These are phyloP conservation scores for Aureobasidium sp. DNA, from an alignment of 2,329 filamentous ascomycete species.

Conservation along the genomic window DNA sequence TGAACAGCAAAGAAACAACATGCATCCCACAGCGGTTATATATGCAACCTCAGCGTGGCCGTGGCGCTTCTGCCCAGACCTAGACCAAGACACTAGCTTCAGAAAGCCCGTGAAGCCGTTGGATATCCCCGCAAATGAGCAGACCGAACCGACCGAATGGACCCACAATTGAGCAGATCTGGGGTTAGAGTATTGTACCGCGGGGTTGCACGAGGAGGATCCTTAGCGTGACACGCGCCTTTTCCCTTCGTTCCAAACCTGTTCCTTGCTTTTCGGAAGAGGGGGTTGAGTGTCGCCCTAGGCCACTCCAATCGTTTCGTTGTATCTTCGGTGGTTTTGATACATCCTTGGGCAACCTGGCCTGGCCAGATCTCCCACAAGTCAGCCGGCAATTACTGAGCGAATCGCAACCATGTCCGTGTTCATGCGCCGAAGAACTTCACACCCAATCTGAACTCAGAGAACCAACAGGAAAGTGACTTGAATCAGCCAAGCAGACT, in stretches of 20 bases:
- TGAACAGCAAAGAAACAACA: not conserved
- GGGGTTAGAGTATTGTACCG: not conserved
- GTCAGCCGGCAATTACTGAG: too few relatives aligned
- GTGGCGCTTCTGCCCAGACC: conserved; percentile 4
- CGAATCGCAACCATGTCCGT: too few relatives aligned
- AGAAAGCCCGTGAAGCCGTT: not conserved
- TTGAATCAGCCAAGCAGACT: not conserved
- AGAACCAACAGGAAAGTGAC: not conserved
- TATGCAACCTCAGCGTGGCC: conserved; percentile 1
- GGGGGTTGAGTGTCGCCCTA: not conserved
- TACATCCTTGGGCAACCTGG: not conserved
- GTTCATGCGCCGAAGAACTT: too few relatives aligned
- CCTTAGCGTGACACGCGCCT: not conserved
- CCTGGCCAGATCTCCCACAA: not conserved
- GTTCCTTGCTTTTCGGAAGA: not conserved
- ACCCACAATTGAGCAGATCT: not conserved
- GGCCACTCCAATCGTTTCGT: not conserved
- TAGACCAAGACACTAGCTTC: conserved; percentile 6
- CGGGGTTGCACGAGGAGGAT: not conserved
- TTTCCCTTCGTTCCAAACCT: not conserved
- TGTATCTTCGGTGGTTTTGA: not conserved
- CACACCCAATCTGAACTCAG: too few relatives aligned
- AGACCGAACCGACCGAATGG: too few relatives aligned
- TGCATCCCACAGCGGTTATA: not conserved
- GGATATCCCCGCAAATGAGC: not conserved